phyloP scores from a whole-genome alignment of 2,329 filamentous ascomycete genomes.

The Aspergillus pseudoterreus region DNA sequence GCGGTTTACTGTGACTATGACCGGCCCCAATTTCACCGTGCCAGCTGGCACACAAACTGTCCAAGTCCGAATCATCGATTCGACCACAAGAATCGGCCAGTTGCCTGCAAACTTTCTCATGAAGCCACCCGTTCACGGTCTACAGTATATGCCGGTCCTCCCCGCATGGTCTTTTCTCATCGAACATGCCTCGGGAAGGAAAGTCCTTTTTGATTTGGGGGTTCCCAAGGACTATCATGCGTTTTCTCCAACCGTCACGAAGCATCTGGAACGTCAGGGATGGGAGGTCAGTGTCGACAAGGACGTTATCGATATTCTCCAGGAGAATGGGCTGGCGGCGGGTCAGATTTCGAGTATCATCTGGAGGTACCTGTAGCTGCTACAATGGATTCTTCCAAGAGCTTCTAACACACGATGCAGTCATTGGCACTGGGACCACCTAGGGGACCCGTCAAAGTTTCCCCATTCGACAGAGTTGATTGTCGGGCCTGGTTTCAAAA shows the following conservation, averaged over 20 bases:
- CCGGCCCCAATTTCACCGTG: background rate
- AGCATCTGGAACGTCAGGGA: background rate
- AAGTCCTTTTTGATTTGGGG: constrained; percentile 47
- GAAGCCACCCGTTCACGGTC: constrained; percentile 7
- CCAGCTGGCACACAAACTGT: background rate
- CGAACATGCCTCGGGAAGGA: constrained; percentile 31
- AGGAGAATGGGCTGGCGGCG: background rate
- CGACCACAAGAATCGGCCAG: constrained; percentile 4
- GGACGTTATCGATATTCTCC: constrained; percentile 2
- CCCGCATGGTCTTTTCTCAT: constrained; percentile 16
- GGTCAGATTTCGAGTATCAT: background rate
- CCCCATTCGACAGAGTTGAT: constrained; percentile 40
- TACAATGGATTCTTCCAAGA: background rate
- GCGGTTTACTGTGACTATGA: background rate
- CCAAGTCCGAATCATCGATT: constrained; percentile 12
- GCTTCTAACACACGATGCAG: constrained; percentile 7
- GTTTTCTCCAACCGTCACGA: constrained; percentile 20
- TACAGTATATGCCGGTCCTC: background rate
- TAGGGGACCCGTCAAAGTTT: constrained; percentile 44
- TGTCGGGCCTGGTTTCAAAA: constrained; percentile 48
- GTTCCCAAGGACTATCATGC: constrained; percentile 46
- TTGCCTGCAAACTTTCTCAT: constrained; percentile 5
- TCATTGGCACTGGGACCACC: constrained; percentile 41
- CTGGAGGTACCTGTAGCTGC: background rate
- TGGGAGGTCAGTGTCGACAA: background rate